Evolutionary conservation across 352 stramenopile species (phyloP).

Genomic region (Globisporangium parvum): DNA sequence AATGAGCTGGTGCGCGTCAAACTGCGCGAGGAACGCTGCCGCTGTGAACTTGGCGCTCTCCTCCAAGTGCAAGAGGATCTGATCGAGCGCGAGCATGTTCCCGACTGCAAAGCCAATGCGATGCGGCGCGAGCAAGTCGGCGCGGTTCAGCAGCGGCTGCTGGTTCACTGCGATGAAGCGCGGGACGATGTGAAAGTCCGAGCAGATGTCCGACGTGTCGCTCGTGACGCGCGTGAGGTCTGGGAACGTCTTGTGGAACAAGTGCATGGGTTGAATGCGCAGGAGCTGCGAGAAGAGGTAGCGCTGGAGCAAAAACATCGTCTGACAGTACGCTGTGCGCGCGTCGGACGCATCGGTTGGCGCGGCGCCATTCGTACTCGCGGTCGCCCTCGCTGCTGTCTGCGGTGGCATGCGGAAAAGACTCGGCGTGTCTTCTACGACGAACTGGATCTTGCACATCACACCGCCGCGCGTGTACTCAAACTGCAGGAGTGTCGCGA

Average conservation of each 20-base stretch:
- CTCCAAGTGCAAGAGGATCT: conserved; percentile 64
- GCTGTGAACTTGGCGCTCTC: conserved; percentile 44
- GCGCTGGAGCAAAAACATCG: conserved; percentile 60
- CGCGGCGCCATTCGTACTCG: conserved; percentile 1
- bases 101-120: conserved; percentile 78
- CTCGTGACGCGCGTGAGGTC: conserved; percentile 48
- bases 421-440: conserved; percentile 52
- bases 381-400: conserved; percentile 11
- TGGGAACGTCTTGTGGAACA: conserved; percentile 60
- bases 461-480: conserved; percentile 74
- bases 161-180: conserved; percentile 76
- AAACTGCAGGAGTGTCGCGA: conserved; percentile 37
- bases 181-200: conserved; percentile 75
- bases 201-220: conserved; percentile 51
- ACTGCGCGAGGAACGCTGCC: conserved; percentile 40
- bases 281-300: conserved; percentile 75
- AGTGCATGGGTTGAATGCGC: conserved; percentile 60
- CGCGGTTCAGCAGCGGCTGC: conserved; percentile 47
- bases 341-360: conserved; percentile 17
- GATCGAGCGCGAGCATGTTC: conserved; percentile 51
- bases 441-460: conserved; percentile 73
- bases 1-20: conserved; percentile 41
- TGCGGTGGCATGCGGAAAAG: conserved; percentile 22
- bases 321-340: conserved; percentile 37
- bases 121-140: conserved; percentile 58